Percentiles rank a stretch among this genome's conserved stretches.
Conservation (phyloP, 345 rosid species). For the Eucalyptus erythrocorys region DNA sequence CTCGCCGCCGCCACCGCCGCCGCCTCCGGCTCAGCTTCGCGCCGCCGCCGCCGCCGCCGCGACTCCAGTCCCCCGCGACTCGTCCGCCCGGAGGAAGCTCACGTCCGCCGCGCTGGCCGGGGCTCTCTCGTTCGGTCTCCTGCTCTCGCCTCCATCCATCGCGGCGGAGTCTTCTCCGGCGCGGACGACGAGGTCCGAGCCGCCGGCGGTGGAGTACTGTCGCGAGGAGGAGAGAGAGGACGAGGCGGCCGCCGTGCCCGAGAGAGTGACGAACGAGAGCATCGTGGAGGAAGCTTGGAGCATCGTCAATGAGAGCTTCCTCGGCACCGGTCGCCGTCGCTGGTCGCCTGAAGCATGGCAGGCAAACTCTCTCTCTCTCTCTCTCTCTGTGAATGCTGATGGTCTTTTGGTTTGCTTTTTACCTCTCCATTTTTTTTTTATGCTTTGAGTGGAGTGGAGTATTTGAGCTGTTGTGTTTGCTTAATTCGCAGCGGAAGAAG, state of each 20-base stretch:
- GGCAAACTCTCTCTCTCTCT: slow-evolving; percentile 7
- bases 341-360: slow-evolving; percentile 75
- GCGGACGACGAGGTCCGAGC: neutral
- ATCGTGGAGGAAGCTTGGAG: slow-evolving; percentile 95
- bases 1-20: neutral
- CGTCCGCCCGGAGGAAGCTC: neutral
- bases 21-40: slow-evolving; percentile 7
- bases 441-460: neutral
- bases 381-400: neutral
- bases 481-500: slow-evolving; percentile 40
- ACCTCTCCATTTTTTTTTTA: neutral
- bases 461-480: neutral
- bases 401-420: neutral
- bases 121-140: slow-evolving; percentile 26
- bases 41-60: neutral
- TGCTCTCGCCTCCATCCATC: slow-evolving; percentile 34
- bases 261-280: slow-evolving; percentile 37
- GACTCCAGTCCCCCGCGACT: neutral
- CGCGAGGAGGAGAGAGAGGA: slow-evolving; percentile 18
- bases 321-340: slow-evolving; percentile 30
- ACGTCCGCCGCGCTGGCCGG: neutral
- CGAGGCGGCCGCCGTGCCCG: slow-evolving; percentile 17
- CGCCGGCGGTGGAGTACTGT: slow-evolving; percentile 31
- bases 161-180: neutral
- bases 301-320: slow-evolving; percentile 68